These are phyloP conservation scores for Pontederia crassipes DNA, from an alignment of 176 grass and related monocot species.

Conservation along the genomic window DNA sequence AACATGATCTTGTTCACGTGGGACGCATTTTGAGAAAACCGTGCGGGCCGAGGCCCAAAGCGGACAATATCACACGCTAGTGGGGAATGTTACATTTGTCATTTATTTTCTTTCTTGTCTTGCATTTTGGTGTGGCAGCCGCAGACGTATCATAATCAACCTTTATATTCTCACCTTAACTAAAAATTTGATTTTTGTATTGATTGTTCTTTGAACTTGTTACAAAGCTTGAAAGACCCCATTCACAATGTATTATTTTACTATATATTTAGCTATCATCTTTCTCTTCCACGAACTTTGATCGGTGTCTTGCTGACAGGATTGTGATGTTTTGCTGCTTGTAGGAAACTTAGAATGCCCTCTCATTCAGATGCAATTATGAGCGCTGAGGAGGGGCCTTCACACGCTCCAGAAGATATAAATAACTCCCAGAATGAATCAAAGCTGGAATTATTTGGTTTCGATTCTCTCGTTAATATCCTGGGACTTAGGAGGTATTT, in stretches of 20 bases:
- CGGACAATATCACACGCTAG: too few relatives aligned
- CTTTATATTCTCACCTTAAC: too few relatives aligned
- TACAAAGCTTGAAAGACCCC: too few relatives aligned
- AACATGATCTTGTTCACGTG: too few relatives aligned
- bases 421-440: conserved; percentile 66
- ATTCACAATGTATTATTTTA: neutral
- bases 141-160: too few relatives aligned
- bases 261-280: conserved; percentile 1
- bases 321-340: conserved; percentile 1
- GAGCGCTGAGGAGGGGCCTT: conserved; percentile 38
- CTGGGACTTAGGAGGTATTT: conserved; percentile 89
- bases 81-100: too few relatives aligned
- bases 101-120: too few relatives aligned
- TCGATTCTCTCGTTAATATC: conserved; percentile 98
- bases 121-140: too few relatives aligned
- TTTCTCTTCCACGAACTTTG: neutral
- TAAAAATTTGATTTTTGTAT: too few relatives aligned
- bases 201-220: too few relatives aligned
- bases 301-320: neutral
- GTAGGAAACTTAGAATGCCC: conserved; percentile 54
- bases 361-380: conserved; percentile 40
- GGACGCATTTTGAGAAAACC: too few relatives aligned
- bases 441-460: conserved; percentile 96
- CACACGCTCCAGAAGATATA: conserved; percentile 38
- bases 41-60: too few relatives aligned